These are phyloP conservation scores for Fusarium longipes DNA, from an alignment of 2,329 filamentous ascomycete genomes.

Conservation along the genomic window DNA sequence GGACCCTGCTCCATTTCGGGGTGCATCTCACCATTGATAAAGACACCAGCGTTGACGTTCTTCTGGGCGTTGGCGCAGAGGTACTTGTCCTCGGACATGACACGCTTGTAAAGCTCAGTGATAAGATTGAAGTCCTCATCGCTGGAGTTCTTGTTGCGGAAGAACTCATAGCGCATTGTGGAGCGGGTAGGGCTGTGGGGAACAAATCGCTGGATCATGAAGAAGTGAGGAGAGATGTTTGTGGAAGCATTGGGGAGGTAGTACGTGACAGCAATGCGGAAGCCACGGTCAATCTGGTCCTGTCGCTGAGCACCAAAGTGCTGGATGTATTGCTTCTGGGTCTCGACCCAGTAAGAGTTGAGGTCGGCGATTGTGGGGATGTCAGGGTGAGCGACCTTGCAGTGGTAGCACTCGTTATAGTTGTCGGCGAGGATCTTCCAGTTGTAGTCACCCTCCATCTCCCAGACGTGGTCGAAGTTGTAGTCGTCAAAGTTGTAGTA, in stretches of 20 bases:
- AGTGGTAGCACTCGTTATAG: constrained; percentile 76
- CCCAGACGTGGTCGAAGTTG: constrained; percentile 67
- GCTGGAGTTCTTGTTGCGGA: constrained; percentile 68
- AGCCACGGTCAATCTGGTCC: constrained; percentile 60
- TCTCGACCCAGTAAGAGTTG: constrained; percentile 64
- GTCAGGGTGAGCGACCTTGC: constrained; percentile 68
- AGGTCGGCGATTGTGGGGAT: constrained; percentile 68
- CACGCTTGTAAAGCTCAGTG: constrained; percentile 69
- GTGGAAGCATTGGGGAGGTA: constrained; percentile 64
- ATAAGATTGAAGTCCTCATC: constrained; percentile 68
- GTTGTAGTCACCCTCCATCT: constrained; percentile 67
- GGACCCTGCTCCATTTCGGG: constrained; percentile 69
- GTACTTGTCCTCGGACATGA: constrained; percentile 73
- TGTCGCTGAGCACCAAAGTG: constrained; percentile 60
- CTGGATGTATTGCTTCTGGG: constrained; percentile 60
- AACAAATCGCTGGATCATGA: constrained; percentile 72
- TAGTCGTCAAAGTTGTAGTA: constrained; percentile 65
- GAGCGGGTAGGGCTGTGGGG: constrained; percentile 63
- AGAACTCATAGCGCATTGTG: constrained; percentile 72
- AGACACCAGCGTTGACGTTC: constrained; percentile 71
- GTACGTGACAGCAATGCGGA: constrained; percentile 60
- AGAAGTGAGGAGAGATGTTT: constrained; percentile 67
- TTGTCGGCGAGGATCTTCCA: constrained; percentile 72
- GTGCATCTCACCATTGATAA: constrained; percentile 72
- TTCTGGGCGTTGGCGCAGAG: constrained; percentile 69